Conservation (phyloP, 352 stramenopile species). For the Phytophthora foliorum region DNA sequence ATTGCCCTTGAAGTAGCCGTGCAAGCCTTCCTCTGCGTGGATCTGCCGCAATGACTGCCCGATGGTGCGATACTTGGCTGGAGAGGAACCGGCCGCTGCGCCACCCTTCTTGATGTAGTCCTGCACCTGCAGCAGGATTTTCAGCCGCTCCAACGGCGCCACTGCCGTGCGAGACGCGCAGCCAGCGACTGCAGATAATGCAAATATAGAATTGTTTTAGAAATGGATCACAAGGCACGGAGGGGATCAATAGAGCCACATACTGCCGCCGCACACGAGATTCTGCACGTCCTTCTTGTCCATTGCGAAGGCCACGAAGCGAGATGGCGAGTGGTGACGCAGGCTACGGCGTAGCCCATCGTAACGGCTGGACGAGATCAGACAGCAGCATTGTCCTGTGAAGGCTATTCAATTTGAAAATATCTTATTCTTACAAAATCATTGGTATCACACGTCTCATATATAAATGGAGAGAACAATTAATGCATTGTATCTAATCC, state of each 20-base stretch:
- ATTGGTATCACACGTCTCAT: constrained; percentile 25
- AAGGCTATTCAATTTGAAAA: neutral
- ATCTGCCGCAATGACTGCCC: constrained; percentile 71
- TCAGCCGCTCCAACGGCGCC: constrained; percentile 78
- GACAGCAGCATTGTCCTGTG: neutral
- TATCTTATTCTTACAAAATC: too few species aligned
- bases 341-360: neutral
- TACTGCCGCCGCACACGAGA: constrained; percentile 80
- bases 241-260: constrained; percentile 17
- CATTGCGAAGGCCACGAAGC: constrained; percentile 26
- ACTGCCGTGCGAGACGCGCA: constrained; percentile 77
- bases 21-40: constrained; percentile 63
- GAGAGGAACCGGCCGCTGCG: neutral
- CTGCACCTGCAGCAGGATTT: constrained; percentile 87
- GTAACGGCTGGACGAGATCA: constrained; percentile 20
- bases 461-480: neutral
- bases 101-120: constrained; percentile 56
- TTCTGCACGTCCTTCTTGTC: constrained; percentile 63
- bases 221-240: neutral
- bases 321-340: constrained; percentile 31
- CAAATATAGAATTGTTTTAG: neutral
- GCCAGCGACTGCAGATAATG: constrained; percentile 56
- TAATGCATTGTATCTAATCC: neutral
- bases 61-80: constrained; percentile 66
- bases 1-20: constrained; percentile 83